Evolutionary conservation across 495 filamentous ascomycete genomes (phyloP).

Genomic region (Xylaria venustula): DNA sequence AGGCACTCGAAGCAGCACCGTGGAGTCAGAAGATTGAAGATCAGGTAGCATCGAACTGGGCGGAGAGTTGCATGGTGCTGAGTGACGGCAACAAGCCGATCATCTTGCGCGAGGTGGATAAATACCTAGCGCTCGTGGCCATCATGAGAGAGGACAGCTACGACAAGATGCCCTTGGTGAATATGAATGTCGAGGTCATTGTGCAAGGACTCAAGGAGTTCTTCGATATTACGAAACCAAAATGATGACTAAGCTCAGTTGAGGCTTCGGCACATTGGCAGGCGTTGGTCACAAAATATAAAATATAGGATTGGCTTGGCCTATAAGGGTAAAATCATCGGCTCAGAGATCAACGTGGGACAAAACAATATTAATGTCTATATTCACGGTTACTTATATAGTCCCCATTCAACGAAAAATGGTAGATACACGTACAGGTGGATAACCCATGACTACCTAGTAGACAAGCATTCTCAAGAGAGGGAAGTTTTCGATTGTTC

Average conservation of each 20-base stretch:
- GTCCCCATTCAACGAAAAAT: too few relatives aligned
- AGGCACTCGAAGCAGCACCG: conserved; percentile 56
- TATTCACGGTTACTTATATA: too few relatives aligned
- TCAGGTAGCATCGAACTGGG: conserved; percentile 61
- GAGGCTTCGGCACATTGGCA: neutral
- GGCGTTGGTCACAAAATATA: too few relatives aligned
- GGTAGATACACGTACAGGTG: too few relatives aligned
- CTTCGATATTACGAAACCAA: conserved; percentile 56
- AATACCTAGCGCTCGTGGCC: conserved; percentile 75
- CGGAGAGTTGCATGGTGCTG: conserved; percentile 75
- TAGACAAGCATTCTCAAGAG: too few relatives aligned
- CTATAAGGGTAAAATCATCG: too few relatives aligned
- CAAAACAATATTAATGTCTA: too few relatives aligned
- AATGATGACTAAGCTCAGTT: conserved; percentile 10
- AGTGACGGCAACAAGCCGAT: conserved; percentile 77
- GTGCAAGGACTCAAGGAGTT: conserved; percentile 55
- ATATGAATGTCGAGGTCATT: conserved; percentile 56
- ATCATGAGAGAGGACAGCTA: conserved; percentile 67
- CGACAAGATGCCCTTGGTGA: conserved; percentile 58
- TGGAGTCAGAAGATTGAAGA: conserved; percentile 65
- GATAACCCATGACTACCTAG: too few relatives aligned
- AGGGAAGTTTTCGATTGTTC: too few relatives aligned
- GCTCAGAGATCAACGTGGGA: too few relatives aligned
- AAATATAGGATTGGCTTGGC: too few relatives aligned
- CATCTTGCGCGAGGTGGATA: conserved; percentile 87